Evolutionary conservation across 805 yeast genomes (phyloP), one percentile per base, ranked within the genome.

Genomic region (Clavispora santaluciae): DNA sequence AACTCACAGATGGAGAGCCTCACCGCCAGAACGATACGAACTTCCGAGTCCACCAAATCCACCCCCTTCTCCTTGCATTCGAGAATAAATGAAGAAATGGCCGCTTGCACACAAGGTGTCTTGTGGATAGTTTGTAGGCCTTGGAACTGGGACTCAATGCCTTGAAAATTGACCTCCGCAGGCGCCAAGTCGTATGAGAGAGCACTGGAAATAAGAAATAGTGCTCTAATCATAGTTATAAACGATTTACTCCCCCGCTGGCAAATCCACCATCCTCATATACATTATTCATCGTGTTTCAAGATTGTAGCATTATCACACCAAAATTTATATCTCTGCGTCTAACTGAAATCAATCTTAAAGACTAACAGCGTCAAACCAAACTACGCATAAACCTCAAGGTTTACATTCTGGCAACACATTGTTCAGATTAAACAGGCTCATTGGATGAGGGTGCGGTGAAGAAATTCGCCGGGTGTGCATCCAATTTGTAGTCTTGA

Each of bases 1-100:
- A 79, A 77, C 50, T 79, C 82, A 53, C 85, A 79, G 1, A 77
- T 48, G 0, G 83, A 72, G 9, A 79, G 60, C 45, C 61, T 64
- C 1, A 74, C 63, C 0, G 84, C 79, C 51, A 60, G 62, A 5
- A 62, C 60, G 45, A 44, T 66, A 40, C 50, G 70, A 36, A 46
- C 57, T 51, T 8, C 60, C 9, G 55, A 64, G 22, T 56, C 56
- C 18, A 69, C 44, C 1, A 51, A 50, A 22, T 75, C 78, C 2
- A 69, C 50, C 0, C 78, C 77, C 7, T 55, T 42, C 17, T 56
- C 53, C 17, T 64, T 42, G 41, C 83, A 78, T 22, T 54, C 34
- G 15, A 31, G 23, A 5, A 31, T 31, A 3, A 28, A 15, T 6
- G 36, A 51, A 49, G 8, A 26, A 22, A 17, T 33, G n/a, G 36